Evolutionary conservation across 208 protist genomes (phyloP), one percentile per base, ranked within the genome.

Genomic region (Naegleria fowleri): DNA sequence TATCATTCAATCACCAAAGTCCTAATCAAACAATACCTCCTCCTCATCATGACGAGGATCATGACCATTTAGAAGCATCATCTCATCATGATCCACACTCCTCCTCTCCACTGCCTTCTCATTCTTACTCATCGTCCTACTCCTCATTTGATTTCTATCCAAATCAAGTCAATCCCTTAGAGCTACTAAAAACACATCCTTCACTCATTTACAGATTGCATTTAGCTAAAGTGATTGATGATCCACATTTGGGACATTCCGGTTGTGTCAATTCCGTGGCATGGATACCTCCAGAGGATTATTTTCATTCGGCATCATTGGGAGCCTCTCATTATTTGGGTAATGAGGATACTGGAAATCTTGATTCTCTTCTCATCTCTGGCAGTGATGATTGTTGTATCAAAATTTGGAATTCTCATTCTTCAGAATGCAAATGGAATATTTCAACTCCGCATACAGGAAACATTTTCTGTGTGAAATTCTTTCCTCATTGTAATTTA

Each of bases 381-480:
- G 84, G 84, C 29, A 25, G 25, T 33, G 84, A 88, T 88, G 84
- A 88, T 88, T 51, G 15, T 51, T 6, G 29, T 25, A n/a, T 88
- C n/a, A 88, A 88, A 7, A 88, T 88, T 58, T 88, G 39, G 41
- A 38, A 88, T 1, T 6, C 43, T 16, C 5, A 39, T 3, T 16
- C 19, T 38, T 25, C 39, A 5, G 25, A 58, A 39, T n/a, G 39
- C 0, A 22, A 58, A 36, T 9, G 16, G 25, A 58, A 0, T 19
- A 58, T 88, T 55, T 19, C 19, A 22, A 88, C 41, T 39, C 22
- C 41, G 0, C 84, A 88, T 38, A 88, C 29, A 38, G 84, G 84
- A 58, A 88, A 88, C 38, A 88, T 88, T 38, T 88, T 88, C 58
- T 88, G 84, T 58, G 39, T 15, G 2, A 88, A 88, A 58, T 88